phyloP scores from a whole-genome alignment of 352 stramenopile species.

The Phytopythium sindhum region DNA sequence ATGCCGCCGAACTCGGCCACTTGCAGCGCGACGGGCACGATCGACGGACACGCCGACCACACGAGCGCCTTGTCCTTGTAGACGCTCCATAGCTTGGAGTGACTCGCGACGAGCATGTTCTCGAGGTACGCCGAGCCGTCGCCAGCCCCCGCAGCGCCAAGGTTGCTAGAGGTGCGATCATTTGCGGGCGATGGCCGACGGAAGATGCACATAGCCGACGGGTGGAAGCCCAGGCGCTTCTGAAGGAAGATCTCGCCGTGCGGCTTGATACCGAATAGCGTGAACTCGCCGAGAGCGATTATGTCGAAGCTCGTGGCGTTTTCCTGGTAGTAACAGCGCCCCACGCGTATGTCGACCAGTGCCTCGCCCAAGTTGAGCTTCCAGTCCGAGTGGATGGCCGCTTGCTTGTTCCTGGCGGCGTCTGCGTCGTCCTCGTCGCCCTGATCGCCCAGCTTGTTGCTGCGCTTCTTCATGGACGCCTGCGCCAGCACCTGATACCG shows the following conservation, averaged over 20 bases:
- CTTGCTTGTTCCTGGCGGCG: conserved; percentile 17
- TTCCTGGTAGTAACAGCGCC: conserved; percentile 43
- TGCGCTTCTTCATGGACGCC: conserved; percentile 66
- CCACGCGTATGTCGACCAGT: conserved; percentile 59
- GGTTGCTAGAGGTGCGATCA: conserved; percentile 10
- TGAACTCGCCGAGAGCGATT: conserved; percentile 76
- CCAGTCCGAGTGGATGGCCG: conserved; percentile 57
- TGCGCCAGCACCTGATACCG: conserved; percentile 81
- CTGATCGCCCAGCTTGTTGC: conserved; percentile 24
- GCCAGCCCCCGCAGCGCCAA: neutral
- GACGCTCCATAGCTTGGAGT: conserved; percentile 74
- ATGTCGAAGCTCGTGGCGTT: conserved; percentile 70
- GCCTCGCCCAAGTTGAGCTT: conserved; percentile 63
- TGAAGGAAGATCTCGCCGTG: conserved; percentile 78
- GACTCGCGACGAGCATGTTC: conserved; percentile 76
- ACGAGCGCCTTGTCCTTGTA: conserved; percentile 77
- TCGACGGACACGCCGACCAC: conserved; percentile 66
- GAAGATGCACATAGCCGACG: conserved; percentile 61
- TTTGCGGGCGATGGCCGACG: conserved; percentile 18
- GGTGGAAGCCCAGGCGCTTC: conserved; percentile 73
- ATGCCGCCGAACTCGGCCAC: conserved; percentile 69
- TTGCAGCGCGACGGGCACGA: conserved; percentile 58
- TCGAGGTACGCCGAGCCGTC: conserved; percentile 23
- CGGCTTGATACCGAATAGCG: conserved; percentile 74
- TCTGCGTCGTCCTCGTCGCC: conserved; percentile 34